Evolutionary conservation across 768 basidiomycete species (phyloP).

Genomic region (Termitomyces sp.): DNA sequence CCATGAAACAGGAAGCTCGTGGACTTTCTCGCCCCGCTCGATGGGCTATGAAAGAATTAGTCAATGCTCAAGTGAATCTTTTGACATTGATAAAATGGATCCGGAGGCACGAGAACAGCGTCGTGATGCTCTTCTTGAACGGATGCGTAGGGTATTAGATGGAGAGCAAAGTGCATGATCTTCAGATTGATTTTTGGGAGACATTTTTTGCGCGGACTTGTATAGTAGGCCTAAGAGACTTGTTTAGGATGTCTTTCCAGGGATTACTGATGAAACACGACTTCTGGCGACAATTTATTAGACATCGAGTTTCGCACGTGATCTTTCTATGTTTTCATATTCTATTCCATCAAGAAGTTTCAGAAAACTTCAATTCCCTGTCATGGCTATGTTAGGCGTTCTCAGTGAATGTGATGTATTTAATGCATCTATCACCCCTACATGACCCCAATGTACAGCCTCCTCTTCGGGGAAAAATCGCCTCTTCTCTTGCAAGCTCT

Average conservation of each 20-base stretch:
- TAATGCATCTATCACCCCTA: not conserved
- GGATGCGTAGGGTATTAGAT: conserved; percentile 8
- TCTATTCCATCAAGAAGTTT: not conserved
- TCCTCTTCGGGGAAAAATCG: not conserved
- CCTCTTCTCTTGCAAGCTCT: too few relatives aligned
- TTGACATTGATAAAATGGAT: not conserved
- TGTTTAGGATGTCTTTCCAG: too few relatives aligned
- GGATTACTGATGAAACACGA: not conserved
- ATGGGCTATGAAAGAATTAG: not conserved
- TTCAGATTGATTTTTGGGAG: not conserved
- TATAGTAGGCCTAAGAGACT: not conserved
- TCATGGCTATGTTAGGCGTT: not conserved
- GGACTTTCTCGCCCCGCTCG: not conserved
- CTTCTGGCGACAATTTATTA: too few relatives aligned
- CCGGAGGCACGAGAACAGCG: conserved; percentile 2
- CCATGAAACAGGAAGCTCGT: not conserved
- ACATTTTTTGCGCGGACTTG: not conserved
- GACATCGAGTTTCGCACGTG: not conserved
- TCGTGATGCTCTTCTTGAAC: conserved; percentile 5
- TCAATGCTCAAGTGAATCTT: not conserved
- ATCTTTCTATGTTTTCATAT: not conserved
- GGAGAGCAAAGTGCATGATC: not conserved
- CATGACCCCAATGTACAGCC: not conserved
- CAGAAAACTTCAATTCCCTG: not conserved
- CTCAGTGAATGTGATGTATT: not conserved